A percentile compares a stretch with the other conserved stretches of the same genome.
Conservation (phyloP, 352 stramenopile genomes). For the Saprolegnia parasitica region DNA sequence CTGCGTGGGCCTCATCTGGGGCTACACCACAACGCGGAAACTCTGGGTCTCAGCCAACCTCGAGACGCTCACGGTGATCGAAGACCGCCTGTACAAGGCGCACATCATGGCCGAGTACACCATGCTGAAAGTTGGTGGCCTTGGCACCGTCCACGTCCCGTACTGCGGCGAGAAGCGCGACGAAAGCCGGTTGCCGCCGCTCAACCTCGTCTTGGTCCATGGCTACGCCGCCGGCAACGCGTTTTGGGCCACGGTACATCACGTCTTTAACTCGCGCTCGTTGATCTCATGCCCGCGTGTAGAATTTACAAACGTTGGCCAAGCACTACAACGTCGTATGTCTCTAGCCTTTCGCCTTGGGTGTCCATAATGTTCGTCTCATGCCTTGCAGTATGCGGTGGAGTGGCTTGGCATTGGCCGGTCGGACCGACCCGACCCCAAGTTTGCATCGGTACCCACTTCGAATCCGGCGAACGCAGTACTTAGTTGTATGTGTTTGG, state of each 20-base stretch:
- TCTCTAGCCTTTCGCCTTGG: constrained; percentile 3
- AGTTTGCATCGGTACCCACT: constrained; percentile 51
- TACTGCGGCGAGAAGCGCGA: constrained; percentile 59
- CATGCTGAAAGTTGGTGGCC: constrained; percentile 48
- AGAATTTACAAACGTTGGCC: constrained; percentile 70
- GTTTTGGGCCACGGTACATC: constrained; percentile 63
- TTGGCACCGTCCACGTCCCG: constrained; percentile 70
- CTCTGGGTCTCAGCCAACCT: constrained; percentile 66
- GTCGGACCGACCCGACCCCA: constrained; percentile 56
- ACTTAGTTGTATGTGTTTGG: constrained; percentile 14
- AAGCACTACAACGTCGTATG: constrained; percentile 77
- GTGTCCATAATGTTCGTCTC: not conserved
- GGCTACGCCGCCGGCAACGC: constrained; percentile 75
- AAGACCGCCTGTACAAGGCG: constrained; percentile 54
- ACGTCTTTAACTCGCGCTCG: not conserved
- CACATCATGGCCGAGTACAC: constrained; percentile 56
- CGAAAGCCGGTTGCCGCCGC: constrained; percentile 33
- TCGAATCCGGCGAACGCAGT: not conserved
- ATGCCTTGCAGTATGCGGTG: constrained; percentile 55
- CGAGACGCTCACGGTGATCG: constrained; percentile 36
- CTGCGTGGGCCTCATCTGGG: constrained; percentile 41
- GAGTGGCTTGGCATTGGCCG: constrained; percentile 79
- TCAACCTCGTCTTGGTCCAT: constrained; percentile 78
- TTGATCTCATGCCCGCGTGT: constrained; percentile 2
- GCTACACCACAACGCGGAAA: constrained; percentile 38